These are phyloP conservation scores for Lycium barbarum DNA, from an alignment of 257 asterid genomes.

Conservation along the genomic window DNA sequence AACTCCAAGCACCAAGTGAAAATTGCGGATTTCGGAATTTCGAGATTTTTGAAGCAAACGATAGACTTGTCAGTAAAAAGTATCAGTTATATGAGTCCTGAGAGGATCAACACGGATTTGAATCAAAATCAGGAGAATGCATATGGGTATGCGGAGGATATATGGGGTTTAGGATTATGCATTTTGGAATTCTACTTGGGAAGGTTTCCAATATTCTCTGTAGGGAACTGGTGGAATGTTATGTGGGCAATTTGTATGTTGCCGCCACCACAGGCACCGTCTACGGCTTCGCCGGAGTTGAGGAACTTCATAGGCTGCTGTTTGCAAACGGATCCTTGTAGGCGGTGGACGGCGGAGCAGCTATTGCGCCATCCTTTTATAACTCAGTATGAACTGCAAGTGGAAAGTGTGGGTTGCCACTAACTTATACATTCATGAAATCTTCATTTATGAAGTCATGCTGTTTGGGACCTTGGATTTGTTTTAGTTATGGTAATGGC, in stretches of 20 bases:
- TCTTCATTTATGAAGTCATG: too few relatives aligned
- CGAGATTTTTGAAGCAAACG: conserved; percentile 30
- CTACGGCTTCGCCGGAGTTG: conserved; percentile 36
- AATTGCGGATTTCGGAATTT: conserved; percentile 43
- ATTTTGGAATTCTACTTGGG: conserved; percentile 39
- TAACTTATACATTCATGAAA: too few relatives aligned
- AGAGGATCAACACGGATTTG: conserved; percentile 36
- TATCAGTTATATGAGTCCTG: conserved; percentile 34
- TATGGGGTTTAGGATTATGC: conserved; percentile 40
- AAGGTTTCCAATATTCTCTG: conserved; percentile 24
- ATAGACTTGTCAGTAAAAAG: conserved; percentile 37
- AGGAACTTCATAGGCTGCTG: conserved; percentile 65
- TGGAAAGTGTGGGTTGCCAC: not conserved
- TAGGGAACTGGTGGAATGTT: conserved; percentile 34
- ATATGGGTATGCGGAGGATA: conserved; percentile 38
- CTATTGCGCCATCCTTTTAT: conserved; percentile 63
- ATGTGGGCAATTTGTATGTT: conserved; percentile 35
- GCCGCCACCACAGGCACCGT: conserved; percentile 34
- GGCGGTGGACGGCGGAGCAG: conserved; percentile 59
- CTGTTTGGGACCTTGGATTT: too few relatives aligned
- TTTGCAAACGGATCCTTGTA: conserved; percentile 61
- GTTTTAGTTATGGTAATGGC: too few relatives aligned
- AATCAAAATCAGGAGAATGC: conserved; percentile 29
- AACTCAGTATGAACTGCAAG: not conserved
- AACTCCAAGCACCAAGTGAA: conserved; percentile 35